Conservation (phyloP, 352 stramenopile genomes). For the Saprolegnia diclina region DNA sequence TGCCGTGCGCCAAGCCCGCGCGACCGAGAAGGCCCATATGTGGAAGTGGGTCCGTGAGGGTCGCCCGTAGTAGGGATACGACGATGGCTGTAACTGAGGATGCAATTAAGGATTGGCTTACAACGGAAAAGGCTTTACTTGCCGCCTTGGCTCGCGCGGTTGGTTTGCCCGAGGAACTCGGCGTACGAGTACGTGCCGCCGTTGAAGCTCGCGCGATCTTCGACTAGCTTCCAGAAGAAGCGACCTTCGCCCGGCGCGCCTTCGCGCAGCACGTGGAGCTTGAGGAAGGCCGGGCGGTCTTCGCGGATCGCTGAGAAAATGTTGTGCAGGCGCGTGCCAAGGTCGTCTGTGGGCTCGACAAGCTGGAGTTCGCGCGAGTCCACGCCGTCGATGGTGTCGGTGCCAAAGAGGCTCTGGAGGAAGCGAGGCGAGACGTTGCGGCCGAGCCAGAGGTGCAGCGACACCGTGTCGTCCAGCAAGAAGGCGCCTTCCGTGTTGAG, state of each 20-base stretch:
- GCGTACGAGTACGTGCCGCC: slow-evolving; percentile 97
- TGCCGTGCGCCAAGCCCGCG: slow-evolving; percentile 35
- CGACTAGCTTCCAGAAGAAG: slow-evolving; percentile 97
- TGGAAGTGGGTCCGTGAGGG: slow-evolving; percentile 42
- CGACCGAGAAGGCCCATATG: slow-evolving; percentile 40
- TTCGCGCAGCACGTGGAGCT: slow-evolving; percentile 91
- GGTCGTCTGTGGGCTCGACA: slow-evolving; percentile 79
- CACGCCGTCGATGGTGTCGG: slow-evolving; percentile 90
- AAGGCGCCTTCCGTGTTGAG: slow-evolving; percentile 94
- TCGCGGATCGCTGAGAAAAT: slow-evolving; percentile 88
- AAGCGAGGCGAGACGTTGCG: slow-evolving; percentile 79
- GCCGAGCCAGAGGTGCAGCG: slow-evolving; percentile 96
- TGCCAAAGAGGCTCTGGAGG: slow-evolving; percentile 91
- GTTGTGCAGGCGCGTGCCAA: slow-evolving; percentile 71
- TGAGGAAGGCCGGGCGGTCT: slow-evolving; percentile 74
- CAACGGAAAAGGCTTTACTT: slow-evolving; percentile 1
- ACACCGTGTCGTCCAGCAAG: slow-evolving; percentile 94
- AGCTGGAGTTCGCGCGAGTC: slow-evolving; percentile 85
- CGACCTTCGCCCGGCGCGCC: slow-evolving; percentile 89
- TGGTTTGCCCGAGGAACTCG: slow-evolving; percentile 94
- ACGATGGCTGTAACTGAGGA: background rate
- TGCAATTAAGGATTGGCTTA: background rate
- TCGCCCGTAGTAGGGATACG: background rate
- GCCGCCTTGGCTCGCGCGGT: slow-evolving; percentile 54
- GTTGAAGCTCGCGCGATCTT: slow-evolving; percentile 96